A percentile compares a stretch with the other conserved stretches of the same genome.
These are phyloP conservation scores for Aspergillus pseudoterreus DNA, from an alignment of 2,329 filamentous ascomycete species.

Conservation along the genomic window DNA sequence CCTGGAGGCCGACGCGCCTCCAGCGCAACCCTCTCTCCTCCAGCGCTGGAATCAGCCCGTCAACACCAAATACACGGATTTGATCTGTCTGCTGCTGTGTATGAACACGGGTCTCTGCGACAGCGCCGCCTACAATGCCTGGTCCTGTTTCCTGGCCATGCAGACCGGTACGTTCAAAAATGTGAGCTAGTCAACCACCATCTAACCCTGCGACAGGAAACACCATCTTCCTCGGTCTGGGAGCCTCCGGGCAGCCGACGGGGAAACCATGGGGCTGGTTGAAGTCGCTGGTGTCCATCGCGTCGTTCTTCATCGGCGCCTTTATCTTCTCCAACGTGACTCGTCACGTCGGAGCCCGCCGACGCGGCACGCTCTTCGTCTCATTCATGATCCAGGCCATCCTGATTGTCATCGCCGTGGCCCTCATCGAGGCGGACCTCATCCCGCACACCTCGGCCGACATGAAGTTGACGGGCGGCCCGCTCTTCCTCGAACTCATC, in stretches of 20 bases:
- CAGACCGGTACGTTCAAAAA: conserved; percentile 38
- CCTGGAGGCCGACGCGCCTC: conserved; percentile 9
- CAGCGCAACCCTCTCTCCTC: conserved; percentile 10
- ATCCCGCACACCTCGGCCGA: conserved; percentile 32
- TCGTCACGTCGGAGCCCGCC: conserved; percentile 31
- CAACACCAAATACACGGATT: conserved; percentile 30
- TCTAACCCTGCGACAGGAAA: conserved; percentile 34
- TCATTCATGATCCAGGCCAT: conserved; percentile 41
- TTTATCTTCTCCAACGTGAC: conserved; percentile 38
- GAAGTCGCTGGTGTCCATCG: conserved; percentile 43
- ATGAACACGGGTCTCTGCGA: conserved; percentile 44
- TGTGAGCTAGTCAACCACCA: not conserved
- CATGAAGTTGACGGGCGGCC: conserved; percentile 20
- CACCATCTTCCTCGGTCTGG: conserved; percentile 46
- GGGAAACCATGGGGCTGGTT: conserved; percentile 42
- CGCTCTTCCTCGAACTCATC: conserved; percentile 38
- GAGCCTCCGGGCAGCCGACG: conserved; percentile 37
- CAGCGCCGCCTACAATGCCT: conserved; percentile 44
- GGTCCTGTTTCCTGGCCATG: conserved; percentile 48
- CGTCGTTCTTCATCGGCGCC: conserved; percentile 40
- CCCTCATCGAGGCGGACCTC: conserved; percentile 35
- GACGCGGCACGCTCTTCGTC: conserved; percentile 34
- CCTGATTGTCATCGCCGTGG: conserved; percentile 39
- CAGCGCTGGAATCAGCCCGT: conserved; percentile 29
- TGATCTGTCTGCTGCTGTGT: conserved; percentile 37